Evolutionary conservation across 176 grass and related monocot genomes (phyloP).

Genomic region (Oryza nivara): DNA sequence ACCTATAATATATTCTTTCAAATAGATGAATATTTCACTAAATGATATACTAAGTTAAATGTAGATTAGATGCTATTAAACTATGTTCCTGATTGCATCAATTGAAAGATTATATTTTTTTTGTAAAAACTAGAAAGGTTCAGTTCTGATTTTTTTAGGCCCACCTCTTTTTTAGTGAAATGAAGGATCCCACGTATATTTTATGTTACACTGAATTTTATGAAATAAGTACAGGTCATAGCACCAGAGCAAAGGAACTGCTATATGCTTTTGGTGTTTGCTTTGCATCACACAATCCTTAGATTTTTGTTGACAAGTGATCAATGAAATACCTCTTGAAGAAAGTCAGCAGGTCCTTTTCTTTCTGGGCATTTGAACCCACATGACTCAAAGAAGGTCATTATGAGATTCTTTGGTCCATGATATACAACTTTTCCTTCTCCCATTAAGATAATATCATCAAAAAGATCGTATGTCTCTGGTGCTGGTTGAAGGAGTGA

Average conservation of each 20-base stretch:
- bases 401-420: constrained; percentile 53
- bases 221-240: neutral
- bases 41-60: neutral
- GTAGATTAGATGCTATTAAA: neutral
- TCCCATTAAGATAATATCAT: constrained; percentile 88
- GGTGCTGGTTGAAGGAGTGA: constrained; percentile 85
- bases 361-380: constrained; percentile 80
- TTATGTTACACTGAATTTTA: neutral
- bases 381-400: constrained; percentile 72
- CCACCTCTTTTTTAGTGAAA: neutral
- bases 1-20: neutral
- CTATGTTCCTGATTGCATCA: neutral
- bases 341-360: constrained; percentile 78
- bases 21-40: neutral
- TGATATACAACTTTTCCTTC: constrained; percentile 82
- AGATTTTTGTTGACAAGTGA: neutral
- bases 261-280: neutral
- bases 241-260: neutral
- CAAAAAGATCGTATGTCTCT: constrained; percentile 89
- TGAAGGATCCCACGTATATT: neutral
- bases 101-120: neutral
- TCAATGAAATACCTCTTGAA: constrained; percentile 73
- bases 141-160: neutral
- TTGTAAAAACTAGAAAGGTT: neutral
- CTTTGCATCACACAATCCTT: constrained; percentile 1